Percentiles rank a stretch among this genome's conserved stretches.
These are phyloP conservation scores for Zoysia japonica DNA, from an alignment of 176 grass and related monocot genomes.

Conservation along the genomic window DNA sequence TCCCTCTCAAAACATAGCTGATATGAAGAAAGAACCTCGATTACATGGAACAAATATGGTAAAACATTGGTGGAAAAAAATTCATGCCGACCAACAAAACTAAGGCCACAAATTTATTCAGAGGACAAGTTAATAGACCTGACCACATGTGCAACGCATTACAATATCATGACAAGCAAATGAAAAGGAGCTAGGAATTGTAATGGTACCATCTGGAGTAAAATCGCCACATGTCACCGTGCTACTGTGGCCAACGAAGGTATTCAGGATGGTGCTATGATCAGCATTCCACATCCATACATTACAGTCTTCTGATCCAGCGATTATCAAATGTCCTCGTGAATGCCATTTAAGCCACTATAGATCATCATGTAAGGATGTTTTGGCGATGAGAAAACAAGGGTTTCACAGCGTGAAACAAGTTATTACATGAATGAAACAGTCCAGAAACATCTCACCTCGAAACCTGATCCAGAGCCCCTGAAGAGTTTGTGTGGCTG, in stretches of 20 bases:
- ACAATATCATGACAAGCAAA: background rate
- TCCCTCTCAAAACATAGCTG: background rate
- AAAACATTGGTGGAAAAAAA: background rate
- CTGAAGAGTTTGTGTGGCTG: conserved; percentile 53
- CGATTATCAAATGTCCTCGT: conserved; percentile 76
- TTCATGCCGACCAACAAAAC: background rate
- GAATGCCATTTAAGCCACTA: conserved; percentile 99
- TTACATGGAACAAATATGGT: background rate
- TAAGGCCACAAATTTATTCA: background rate
- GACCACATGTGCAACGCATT: background rate
- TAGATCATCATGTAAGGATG: conserved; percentile 4
- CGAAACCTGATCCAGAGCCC: conserved; percentile 78
- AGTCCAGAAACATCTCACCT: conserved; percentile 53
- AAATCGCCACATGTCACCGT: conserved; percentile 88
- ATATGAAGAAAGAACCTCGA: background rate
- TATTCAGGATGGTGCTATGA: conserved; percentile 54
- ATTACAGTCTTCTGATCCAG: conserved; percentile 85
- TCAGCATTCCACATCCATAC: conserved; percentile 96
- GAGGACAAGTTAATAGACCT: background rate
- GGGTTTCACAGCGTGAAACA: background rate
- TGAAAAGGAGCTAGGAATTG: background rate
- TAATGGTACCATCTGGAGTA: conserved; percentile 65
- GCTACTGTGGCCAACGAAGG: conserved; percentile 83
- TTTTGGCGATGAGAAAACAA: conserved; percentile 4
- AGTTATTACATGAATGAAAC: conserved; percentile 11